phyloP scores from a whole-genome alignment of 1,284 basidiomycete species.

The Macrocystidia cucumis region DNA sequence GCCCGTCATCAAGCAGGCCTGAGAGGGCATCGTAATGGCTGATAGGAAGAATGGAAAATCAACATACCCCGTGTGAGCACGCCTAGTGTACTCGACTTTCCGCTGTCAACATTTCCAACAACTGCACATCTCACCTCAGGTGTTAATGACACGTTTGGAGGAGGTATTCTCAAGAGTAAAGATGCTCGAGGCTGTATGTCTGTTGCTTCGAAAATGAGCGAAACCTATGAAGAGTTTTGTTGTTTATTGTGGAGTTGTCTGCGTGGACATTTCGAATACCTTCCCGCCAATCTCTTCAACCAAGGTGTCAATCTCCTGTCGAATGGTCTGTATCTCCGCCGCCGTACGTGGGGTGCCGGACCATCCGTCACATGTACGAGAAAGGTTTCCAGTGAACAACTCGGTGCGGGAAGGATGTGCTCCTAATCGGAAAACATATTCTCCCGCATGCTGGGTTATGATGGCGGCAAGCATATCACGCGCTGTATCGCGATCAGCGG shows the following conservation, averaged over 20 bases:
- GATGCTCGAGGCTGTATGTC: conserved; percentile 44
- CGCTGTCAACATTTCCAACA: conserved; percentile 91
- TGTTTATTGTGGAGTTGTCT: neutral
- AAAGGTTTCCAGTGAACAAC: conserved; percentile 45
- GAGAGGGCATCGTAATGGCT: conserved; percentile 18
- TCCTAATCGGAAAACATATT: conserved; percentile 68
- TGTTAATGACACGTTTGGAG: conserved; percentile 60
- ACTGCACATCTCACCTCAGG: conserved; percentile 93
- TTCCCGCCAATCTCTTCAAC: conserved; percentile 74
- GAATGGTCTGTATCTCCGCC: conserved; percentile 44
- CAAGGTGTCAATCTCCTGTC: conserved; percentile 30
- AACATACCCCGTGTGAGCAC: conserved; percentile 67
- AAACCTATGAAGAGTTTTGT: conserved; percentile 30
- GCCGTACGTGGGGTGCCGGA: conserved; percentile 40
- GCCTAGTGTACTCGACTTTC: conserved; percentile 92
- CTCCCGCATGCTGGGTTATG: conserved; percentile 57
- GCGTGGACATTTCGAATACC: conserved; percentile 27
- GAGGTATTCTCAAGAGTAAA: conserved; percentile 63
- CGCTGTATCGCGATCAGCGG: conserved; percentile 40
- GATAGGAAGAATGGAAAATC: neutral
- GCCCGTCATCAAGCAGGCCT: conserved; percentile 90
- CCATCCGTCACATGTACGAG: conserved; percentile 41
- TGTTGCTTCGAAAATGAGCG: conserved; percentile 41
- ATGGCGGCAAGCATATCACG: conserved; percentile 58
- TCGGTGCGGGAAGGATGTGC: conserved; percentile 43